Percentiles rank a stretch among this genome's conserved stretches.
Conservation (phyloP, 768 basidiomycete genomes). For the Podaxis sp. region DNA sequence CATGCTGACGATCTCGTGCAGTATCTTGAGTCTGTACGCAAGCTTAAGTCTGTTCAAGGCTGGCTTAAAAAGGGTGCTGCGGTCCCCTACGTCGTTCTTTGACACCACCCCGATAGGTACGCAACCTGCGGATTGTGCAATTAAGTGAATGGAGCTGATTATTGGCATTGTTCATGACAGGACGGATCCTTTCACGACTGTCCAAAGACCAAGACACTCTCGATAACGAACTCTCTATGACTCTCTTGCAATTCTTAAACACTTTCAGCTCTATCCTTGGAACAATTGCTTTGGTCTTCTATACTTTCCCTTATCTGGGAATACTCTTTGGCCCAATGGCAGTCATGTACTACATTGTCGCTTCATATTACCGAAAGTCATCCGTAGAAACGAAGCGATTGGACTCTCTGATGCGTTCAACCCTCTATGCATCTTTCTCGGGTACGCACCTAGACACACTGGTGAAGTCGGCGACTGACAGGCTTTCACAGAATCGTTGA, state of each 20-base stretch:
- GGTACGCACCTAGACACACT: conserved; percentile 28
- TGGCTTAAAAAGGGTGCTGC: conserved; percentile 52
- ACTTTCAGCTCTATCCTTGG: conserved; percentile 45
- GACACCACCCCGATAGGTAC: conserved; percentile 68
- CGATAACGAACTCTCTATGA: conserved; percentile 44
- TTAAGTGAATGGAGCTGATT: not conserved
- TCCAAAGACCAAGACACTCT: conserved; percentile 62
- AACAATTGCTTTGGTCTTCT: conserved; percentile 56
- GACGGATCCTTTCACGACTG: conserved; percentile 51
- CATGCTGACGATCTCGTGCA: conserved; percentile 15
- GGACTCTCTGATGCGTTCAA: conserved; percentile 58
- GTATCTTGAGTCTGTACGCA: conserved; percentile 33
- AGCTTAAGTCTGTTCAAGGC: conserved; percentile 49
- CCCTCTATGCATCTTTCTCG: conserved; percentile 52
- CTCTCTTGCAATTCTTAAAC: conserved; percentile 40
- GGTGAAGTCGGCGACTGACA: not conserved
- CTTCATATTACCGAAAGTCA: conserved; percentile 52
- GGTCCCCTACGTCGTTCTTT: conserved; percentile 63
- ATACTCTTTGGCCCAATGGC: conserved; percentile 54
- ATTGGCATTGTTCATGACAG: conserved; percentile 25
- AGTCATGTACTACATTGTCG: conserved; percentile 48
- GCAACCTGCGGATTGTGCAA: conserved; percentile 6
- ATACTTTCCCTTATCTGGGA: conserved; percentile 64
- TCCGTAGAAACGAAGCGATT: conserved; percentile 64
- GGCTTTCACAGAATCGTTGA: conserved; percentile 45